Evolutionary conservation across 2,329 filamentous ascomycete species (phyloP), one percentile per base, ranked within the genome.

Genomic region (Chalara sp.): DNA sequence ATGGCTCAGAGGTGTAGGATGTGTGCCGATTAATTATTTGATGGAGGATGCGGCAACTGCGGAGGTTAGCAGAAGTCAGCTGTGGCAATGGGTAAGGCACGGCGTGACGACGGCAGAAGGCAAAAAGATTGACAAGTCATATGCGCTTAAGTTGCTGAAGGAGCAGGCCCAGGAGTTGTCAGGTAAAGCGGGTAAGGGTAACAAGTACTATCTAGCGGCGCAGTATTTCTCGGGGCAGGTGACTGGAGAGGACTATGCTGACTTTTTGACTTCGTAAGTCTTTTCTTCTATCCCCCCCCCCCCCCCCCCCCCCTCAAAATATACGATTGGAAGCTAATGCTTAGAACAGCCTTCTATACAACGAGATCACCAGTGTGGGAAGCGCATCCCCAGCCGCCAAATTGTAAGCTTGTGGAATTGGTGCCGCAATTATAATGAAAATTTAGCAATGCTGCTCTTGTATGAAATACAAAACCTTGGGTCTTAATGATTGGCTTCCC

Each of bases 11-110:
- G 93, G 92, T 33, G 80, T 97, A 28, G 93, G 93, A 52, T 99
- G 93, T 64, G 91, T 97, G 48, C 93, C 93, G 46, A 96, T 97
- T 73, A 96, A 97, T 78, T 95, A 86, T 69, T 78, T 97, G 50
- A 97, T 97, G 92, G 93, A 99, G 75, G 93, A 97, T 62, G 93
- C 93, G 13, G 93, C 93, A 29, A 99, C 93, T 1, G 93, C 93
- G 46, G 93, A 99, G 70, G 93, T 99, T 5, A 95, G 88, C 51
- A 85, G 93, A 63, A 89, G 83, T 60, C 93, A 99, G 76, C 79
- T 99, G 44, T 96, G 92, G 92, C 93, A 99, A 70, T 99, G 93
- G 93, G 82, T 86, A 57, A 83, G 79, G 64, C 81, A 85, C 67
- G 78, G 79, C 57, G 75, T 92, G 53, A 79, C 78, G 55, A 96